Base-by-base conservation (phyloP, 345 rosid genomes). In the Ceriops decandra region DNA sequence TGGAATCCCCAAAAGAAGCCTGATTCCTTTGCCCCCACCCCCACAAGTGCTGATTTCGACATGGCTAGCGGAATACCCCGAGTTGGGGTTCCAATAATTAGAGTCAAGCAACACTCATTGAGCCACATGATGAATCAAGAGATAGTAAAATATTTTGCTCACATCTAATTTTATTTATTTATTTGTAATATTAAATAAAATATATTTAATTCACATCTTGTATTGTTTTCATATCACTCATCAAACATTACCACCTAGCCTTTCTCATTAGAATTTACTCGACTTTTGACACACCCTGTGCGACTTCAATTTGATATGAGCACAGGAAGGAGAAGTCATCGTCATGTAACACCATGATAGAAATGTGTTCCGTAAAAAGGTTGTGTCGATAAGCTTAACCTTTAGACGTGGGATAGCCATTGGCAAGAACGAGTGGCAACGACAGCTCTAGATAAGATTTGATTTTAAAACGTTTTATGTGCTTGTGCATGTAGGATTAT, bases 1-100 rank as follows among this genome's bases (percentile, higher is more conserved):
- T 10, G 15, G 46, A 38, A 10, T 38, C 46, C 16, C 4, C 46
- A 38, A 10, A 38, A 3, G 49, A 1, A 13, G 19, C 4, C 3
- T 42, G 19, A 13, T 13, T 42, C 19, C 49, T 13, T 1, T 13
- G 49, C 49, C 49, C 47, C 46, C 47, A 38, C 49, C 16, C 16
- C 17, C 49, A 42, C 15, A 42, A 42, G 16, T 42, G 49, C 49
- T 17, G 15, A 42, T 42, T 0, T 42, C 49, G 49, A 13, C 49
- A 42, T 13, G 49, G 49, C 49, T 13, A 42, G 49, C 19, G 16
- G 49, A 42, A 15, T 32, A 1, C 21, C 33, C 31, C 24, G 69
- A 52, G 60, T 33, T 33, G 69, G 60, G 53, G 17, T 66, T 53
- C 21, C 69, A 66, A 52, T 53, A 53, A 42, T 42, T 42, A 3